Conservation (phyloP, 148 eudicot species). For the Cornus controversa region DNA sequence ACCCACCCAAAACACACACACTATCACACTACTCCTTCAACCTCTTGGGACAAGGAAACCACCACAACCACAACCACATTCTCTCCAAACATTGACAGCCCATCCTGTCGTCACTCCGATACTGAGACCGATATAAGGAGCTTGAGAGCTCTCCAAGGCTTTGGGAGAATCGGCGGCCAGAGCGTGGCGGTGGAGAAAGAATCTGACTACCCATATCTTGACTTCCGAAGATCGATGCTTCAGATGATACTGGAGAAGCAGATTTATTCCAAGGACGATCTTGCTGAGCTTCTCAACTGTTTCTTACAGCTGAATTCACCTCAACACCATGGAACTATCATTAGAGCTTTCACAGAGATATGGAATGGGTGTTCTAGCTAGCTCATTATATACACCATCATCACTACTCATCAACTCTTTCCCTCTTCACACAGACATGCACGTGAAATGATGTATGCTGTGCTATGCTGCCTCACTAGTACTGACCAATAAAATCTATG, state of each 20-base stretch:
- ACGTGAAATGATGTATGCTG: background rate
- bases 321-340: constrained; percentile 63
- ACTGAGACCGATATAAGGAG: constrained; percentile 24
- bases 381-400: background rate
- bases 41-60: constrained; percentile 13
- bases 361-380: constrained; percentile 68
- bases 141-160: constrained; percentile 40
- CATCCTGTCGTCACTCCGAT: background rate
- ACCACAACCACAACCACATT: constrained; percentile 16
- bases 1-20: background rate
- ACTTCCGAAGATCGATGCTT: constrained; percentile 81
- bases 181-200: constrained; percentile 89
- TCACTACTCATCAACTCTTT: no score
- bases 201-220: constrained; percentile 84
- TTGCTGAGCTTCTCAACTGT: constrained; percentile 71
- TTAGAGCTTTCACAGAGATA: constrained; percentile 84
- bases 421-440: no score
- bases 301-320: constrained; percentile 87
- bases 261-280: constrained; percentile 68
- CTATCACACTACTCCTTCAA: constrained; percentile 21
- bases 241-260: constrained; percentile 91
- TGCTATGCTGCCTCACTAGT: background rate
- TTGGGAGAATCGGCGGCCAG: constrained; percentile 55
- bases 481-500: background rate
- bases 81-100: background rate